Percentiles rank a stretch among this genome's conserved stretches.
Conservation (phyloP, 2,329 filamentous ascomycete species). For the Aspergillus floridensis region DNA sequence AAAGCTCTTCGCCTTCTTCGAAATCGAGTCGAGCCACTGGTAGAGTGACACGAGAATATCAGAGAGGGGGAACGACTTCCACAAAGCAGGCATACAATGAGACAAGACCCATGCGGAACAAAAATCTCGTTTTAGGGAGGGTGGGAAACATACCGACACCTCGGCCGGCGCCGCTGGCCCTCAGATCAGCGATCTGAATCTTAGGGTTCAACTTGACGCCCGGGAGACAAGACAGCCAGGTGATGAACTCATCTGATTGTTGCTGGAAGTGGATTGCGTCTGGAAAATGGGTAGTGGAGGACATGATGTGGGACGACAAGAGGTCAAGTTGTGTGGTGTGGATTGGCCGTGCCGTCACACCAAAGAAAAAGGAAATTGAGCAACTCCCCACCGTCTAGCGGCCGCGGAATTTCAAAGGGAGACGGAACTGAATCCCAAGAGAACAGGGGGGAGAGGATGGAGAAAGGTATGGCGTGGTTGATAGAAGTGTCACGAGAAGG, state of each 20-base stretch:
- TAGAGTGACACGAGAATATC: constrained; percentile 15
- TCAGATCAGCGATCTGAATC: constrained; percentile 58
- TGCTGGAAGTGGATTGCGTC: constrained; percentile 42
- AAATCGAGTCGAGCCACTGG: constrained; percentile 71
- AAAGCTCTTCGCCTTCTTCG: constrained; percentile 70
- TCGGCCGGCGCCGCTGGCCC: constrained; percentile 56
- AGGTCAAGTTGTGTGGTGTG: constrained; percentile 13
- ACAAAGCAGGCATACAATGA: constrained; percentile 10
- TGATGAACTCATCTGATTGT: constrained; percentile 52
- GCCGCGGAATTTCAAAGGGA: not conserved
- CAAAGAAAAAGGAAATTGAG: constrained; percentile 12
- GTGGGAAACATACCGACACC: constrained; percentile 57
- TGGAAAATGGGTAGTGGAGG: constrained; percentile 34
- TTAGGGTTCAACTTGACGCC: constrained; percentile 58
- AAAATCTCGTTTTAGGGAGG: constrained; percentile 21
- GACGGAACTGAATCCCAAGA: constrained; percentile 6
- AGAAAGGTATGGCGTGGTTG: not conserved
- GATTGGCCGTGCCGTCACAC: constrained; percentile 2
- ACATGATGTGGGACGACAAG: constrained; percentile 28
- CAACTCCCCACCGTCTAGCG: not conserved
- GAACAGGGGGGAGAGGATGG: not conserved
- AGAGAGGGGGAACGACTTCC: constrained; percentile 18
- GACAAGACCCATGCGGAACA: constrained; percentile 13
- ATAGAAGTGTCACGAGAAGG: not conserved
- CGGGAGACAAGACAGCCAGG: constrained; percentile 54